These are phyloP conservation scores for Chalara sp. DNA, from an alignment of 2,329 filamentous ascomycete species.

Conservation along the genomic window DNA sequence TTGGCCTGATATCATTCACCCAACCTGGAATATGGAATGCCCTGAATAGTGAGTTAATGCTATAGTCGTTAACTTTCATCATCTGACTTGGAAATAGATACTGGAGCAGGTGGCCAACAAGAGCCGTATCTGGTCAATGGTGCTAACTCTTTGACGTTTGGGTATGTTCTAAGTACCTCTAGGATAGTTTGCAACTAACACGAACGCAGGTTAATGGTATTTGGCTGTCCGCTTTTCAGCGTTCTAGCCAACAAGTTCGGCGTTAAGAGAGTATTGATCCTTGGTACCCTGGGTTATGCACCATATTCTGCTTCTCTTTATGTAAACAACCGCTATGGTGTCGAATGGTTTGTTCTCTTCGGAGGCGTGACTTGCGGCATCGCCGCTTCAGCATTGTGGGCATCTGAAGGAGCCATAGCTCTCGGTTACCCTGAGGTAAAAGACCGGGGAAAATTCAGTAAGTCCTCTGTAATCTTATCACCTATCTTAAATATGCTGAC, in stretches of 20 bases:
- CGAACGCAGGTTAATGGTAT: background rate
- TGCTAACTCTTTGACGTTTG: constrained; percentile 33
- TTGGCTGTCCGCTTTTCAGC: background rate
- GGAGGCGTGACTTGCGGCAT: constrained; percentile 32
- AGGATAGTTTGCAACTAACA: constrained; percentile 32
- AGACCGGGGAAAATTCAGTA: constrained; percentile 17
- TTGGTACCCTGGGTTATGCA: constrained; percentile 35
- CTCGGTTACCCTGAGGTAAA: constrained; percentile 30
- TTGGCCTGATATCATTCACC: background rate
- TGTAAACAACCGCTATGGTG: constrained; percentile 30
- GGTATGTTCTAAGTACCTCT: constrained; percentile 30
- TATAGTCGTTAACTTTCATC: background rate
- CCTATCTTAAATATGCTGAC: background rate
- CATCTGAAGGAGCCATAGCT: constrained; percentile 33
- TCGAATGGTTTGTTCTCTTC: constrained; percentile 34
- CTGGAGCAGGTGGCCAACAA: constrained; percentile 41
- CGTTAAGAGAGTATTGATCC: constrained; percentile 7
- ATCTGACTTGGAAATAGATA: constrained; percentile 10
- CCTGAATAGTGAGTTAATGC: constrained; percentile 25
- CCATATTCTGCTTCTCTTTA: constrained; percentile 34
- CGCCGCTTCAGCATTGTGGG: constrained; percentile 34
- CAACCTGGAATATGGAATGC: constrained; percentile 34
- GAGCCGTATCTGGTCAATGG: constrained; percentile 35
- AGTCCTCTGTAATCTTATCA: background rate
- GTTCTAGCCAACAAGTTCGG: background rate